Conservation (phyloP, 2,329 filamentous ascomycete genomes). For the Aspergillus candidus region DNA sequence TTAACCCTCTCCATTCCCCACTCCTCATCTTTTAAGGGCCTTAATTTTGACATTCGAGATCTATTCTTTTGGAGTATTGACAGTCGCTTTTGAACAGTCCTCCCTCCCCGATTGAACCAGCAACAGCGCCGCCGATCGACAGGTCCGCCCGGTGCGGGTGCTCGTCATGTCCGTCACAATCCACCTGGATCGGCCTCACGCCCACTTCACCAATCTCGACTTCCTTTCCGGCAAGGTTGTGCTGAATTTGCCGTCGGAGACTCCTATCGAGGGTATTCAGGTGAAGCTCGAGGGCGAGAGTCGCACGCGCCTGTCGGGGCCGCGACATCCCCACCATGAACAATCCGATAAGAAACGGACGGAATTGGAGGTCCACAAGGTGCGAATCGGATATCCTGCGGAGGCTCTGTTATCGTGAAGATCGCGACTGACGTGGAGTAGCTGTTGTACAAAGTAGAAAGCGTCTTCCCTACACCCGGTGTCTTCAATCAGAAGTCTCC, state of each 20-base stretch:
- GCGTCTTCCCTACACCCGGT: conserved; percentile 42
- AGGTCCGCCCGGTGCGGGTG: conserved; percentile 5
- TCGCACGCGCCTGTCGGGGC: conserved; percentile 39
- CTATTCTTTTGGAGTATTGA: neutral
- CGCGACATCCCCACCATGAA: conserved; percentile 36
- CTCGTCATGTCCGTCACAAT: conserved; percentile 42
- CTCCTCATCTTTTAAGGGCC: neutral
- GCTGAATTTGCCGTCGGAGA: conserved; percentile 37
- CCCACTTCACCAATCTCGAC: conserved; percentile 46
- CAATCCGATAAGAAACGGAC: conserved; percentile 43
- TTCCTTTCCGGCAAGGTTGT: conserved; percentile 41
- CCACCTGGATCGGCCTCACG: conserved; percentile 38
- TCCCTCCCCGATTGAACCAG: too few relatives aligned
- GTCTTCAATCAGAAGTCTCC: conserved; percentile 32
- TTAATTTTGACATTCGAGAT: neutral
- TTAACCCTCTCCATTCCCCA: neutral
- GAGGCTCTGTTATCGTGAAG: neutral
- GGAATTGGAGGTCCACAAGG: conserved; percentile 47
- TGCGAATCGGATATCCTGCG: conserved; percentile 16
- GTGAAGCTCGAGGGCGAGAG: conserved; percentile 48
- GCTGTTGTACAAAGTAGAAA: conserved; percentile 44
- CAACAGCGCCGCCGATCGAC: too few relatives aligned
- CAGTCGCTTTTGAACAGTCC: too few relatives aligned
- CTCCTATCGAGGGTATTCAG: conserved; percentile 40
- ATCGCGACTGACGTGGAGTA: neutral